These are phyloP conservation scores for Enteropsectra breve DNA, from an alignment of 371 early-diverging fungal genomes.

Conservation along the genomic window DNA sequence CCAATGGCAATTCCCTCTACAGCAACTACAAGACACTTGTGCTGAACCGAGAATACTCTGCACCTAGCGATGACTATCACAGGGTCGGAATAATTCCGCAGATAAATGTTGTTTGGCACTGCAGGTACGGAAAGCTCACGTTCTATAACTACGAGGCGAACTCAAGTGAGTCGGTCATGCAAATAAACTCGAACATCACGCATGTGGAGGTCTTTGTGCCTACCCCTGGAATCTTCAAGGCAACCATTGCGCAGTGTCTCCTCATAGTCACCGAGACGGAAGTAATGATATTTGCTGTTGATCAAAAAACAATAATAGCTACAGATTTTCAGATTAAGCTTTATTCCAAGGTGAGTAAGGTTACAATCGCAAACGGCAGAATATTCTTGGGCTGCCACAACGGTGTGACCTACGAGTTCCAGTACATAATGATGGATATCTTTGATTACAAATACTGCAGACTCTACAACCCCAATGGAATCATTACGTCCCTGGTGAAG, in stretches of 20 bases:
- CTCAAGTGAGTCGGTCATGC: slow-evolving; percentile 22
- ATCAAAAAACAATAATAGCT: slow-evolving; percentile 34
- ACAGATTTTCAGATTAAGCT: slow-evolving; percentile 37
- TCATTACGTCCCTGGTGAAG: slow-evolving; percentile 19
- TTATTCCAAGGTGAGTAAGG: slow-evolving; percentile 1
- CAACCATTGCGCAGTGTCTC: slow-evolving; percentile 32
- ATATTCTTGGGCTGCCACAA: slow-evolving; percentile 47
- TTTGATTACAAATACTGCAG: slow-evolving; percentile 35
- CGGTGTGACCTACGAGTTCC: slow-evolving; percentile 43
- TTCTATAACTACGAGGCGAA: slow-evolving; percentile 40
- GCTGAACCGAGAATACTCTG: slow-evolving; percentile 27
- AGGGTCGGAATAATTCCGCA: slow-evolving; percentile 38
- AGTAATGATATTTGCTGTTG: slow-evolving; percentile 47
- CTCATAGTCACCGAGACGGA: slow-evolving; percentile 44
- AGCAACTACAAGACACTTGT: slow-evolving; percentile 31
- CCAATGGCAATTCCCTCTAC: slow-evolving; percentile 20
- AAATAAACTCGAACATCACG: slow-evolving; percentile 18
- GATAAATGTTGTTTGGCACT: slow-evolving; percentile 37
- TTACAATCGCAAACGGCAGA: slow-evolving; percentile 17
- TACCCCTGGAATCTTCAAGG: slow-evolving; percentile 34
- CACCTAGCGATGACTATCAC: slow-evolving; percentile 23
- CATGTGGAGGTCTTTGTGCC: slow-evolving; percentile 38
- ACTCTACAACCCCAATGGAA: slow-evolving; percentile 28
- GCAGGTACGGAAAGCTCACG: slow-evolving; percentile 22
- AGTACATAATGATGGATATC: slow-evolving; percentile 32